phyloP scores from a whole-genome alignment of 2,329 filamentous ascomycete genomes.

The Colletotrichum kahawae region DNA sequence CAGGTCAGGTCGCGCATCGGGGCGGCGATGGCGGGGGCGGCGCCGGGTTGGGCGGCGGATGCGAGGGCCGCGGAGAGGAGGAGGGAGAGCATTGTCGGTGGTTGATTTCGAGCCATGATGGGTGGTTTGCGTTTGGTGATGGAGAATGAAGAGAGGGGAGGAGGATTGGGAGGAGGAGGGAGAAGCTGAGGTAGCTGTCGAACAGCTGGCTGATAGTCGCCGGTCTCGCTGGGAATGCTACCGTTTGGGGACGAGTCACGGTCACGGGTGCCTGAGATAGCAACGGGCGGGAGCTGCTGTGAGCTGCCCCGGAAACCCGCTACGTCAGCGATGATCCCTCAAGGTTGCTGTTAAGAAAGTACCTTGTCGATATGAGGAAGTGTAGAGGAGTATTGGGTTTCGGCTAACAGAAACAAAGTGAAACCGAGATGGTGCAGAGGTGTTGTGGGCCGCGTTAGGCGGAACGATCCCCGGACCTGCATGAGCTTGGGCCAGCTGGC shows the following conservation, averaged over 20 bases:
- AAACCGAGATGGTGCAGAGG: constrained; percentile 4
- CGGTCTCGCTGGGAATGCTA: background rate
- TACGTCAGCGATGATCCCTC: constrained; percentile 17
- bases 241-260: constrained; percentile 15
- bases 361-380: background rate
- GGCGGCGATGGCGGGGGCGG: constrained; percentile 76
- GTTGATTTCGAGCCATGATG: background rate
- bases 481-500: background rate
- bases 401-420: background rate
- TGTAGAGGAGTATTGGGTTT: rapidly evolving
- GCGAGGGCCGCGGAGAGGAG: constrained; percentile 3
- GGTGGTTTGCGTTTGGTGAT: background rate
- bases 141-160: background rate
- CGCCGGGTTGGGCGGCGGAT: constrained; percentile 74
- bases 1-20: constrained; percentile 85
- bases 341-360: background rate
- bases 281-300: background rate
- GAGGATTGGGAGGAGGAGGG: background rate
- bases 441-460: background rate
- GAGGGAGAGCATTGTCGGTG: background rate
- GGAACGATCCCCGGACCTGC: constrained; percentile 16
- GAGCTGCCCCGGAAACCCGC: constrained; percentile 3
- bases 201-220: background rate
- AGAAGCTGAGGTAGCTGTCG: background rate
- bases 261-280: constrained; percentile 10